Base-by-base conservation (phyloP, 176 grass and related monocot genomes). In the Musa troglodytarum region DNA sequence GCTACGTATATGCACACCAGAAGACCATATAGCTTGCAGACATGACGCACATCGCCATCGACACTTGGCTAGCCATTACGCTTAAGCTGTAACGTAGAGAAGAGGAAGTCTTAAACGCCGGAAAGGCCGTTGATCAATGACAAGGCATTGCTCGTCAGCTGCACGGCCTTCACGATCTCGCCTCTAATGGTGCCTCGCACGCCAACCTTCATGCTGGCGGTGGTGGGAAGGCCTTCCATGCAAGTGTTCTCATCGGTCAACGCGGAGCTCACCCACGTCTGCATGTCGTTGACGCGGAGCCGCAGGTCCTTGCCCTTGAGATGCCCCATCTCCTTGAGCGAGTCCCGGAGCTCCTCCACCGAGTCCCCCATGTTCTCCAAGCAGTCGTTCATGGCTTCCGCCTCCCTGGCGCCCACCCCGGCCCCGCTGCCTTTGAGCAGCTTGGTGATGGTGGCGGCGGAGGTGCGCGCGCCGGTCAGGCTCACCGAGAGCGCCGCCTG, bases 251-350 rank as follows among this genome's bases (percentile, higher is more conserved):
- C 84, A 62, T 96, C 81, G 11, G 92, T 96, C 58, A 96, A 77
- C 58, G 92, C 92, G 2, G 92, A 89, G 84, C 92, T 96, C 29
- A 90, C 86, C 92, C 92, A 96, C 25, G 92, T 89, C 80, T 85
- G 82, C 73, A 89, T 82, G 83, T 53, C 88, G 74, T 82, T 72
- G 65, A 96, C 77, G 76, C 85, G 63, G 75, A 89, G 87, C 65
- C 74, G 74, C 2, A 65, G 49, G 29, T 64, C 8, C 62, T 80
- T 69, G n/a, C 52, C 51, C 64, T 34, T 67, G 52, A 87, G 50
- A 21, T 53, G 58, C 20, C 17, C 69, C 92, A 96, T 96, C 53
- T 79, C 70, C 13, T 85, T 61, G 55, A 69, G 66, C 11, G 84
- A 83, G 82, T 85, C 82, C 66, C 55, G 63, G 54, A 96, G 82